Base-by-base conservation (phyloP, 192 early-diverging fungal species). In the Linnemannia exigua region DNA sequence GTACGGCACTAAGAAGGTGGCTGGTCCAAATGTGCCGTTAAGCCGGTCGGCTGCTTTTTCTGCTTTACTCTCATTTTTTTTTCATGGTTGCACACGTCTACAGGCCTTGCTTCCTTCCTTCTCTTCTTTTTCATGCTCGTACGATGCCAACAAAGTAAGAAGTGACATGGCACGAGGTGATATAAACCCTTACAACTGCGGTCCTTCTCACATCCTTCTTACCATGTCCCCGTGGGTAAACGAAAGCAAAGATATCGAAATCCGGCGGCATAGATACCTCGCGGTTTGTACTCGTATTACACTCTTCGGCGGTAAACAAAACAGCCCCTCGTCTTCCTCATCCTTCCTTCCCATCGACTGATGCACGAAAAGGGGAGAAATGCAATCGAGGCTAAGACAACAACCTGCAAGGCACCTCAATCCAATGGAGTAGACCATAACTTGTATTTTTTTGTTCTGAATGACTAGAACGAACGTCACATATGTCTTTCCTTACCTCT, bases 261-360 rank as follows among this genome's bases (percentile, higher is more conserved):
- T 63, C 58, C 58, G 31, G 58, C 58, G 58, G 58, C 58, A 63
- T 63, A 63, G 58, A 63, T 63, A 63, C 28, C 28, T 63, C 58
- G 3, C 28, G 25, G 8, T 25, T 63, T 22, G 58, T 63, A 63
- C 52, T 0, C 52, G 22, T 8, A 22, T 22, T 58, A n/a, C 22
- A n/a, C 5, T 8, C 28, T 25, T 61, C 52, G 22, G 22, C n/a
- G 58, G 58, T 63, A 63, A 63, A 63, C 58, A 63, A 63, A 61
- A 11, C 58, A 25, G 28, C 28, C 28, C 17, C 28, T 25, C 25
- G 22, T 22, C 58, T 15, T 63, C 12, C 9, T 9, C 3, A 44
- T 44, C n/a, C 54, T 25, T 33, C 58, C 25, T 63, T 63, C 28
- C 28, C 22, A n/a, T 31, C 28, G 28, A 63, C 58, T 25, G 31